Evolutionary conservation across 2,329 filamentous ascomycete genomes (phyloP).

Genomic region (Stylonectria norvegica): DNA sequence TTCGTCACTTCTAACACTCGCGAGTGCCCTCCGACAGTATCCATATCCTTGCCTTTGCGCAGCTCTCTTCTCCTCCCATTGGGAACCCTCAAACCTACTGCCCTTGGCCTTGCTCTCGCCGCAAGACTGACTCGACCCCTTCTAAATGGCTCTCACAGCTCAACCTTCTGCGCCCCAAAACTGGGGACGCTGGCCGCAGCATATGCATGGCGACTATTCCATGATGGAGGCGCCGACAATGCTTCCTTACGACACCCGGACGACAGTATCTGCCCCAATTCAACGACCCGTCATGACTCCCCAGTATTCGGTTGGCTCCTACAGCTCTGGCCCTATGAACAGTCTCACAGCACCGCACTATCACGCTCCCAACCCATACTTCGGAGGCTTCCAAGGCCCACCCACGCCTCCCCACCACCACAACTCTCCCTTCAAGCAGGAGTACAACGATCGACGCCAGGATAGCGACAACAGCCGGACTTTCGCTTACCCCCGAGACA

Average conservation of each 20-base stretch:
- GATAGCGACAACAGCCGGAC: conserved; percentile 22
- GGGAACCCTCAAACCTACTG: conserved; percentile 4
- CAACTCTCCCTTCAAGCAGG: conserved; percentile 32
- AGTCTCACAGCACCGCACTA: conserved; percentile 43
- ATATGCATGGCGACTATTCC: conserved; percentile 45
- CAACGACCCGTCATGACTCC: conserved; percentile 43
- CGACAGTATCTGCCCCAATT: conserved; percentile 35
- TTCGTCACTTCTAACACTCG: too few species aligned
- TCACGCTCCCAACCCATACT: conserved; percentile 42
- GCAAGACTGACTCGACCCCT: conserved; percentile 22
- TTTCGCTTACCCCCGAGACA: conserved; percentile 25
- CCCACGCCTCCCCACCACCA: conserved; percentile 32
- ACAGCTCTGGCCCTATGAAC: conserved; percentile 42
- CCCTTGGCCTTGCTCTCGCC: conserved; percentile 22
- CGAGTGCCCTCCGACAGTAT: too few species aligned
- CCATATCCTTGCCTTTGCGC: conserved; percentile 4
- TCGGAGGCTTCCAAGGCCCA: conserved; percentile 40
- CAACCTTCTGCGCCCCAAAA: conserved; percentile 42
- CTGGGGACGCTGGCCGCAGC: conserved; percentile 56
- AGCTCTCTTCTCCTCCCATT: conserved; percentile 4
- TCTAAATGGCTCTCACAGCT: conserved; percentile 46
- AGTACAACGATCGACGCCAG: conserved; percentile 31
- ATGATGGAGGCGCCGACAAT: conserved; percentile 47
- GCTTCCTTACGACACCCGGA: conserved; percentile 48
- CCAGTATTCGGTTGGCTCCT: conserved; percentile 47